Evolutionary conservation across 441 rosid species (phyloP).

Genomic region (Erodium chrysanthum): DNA sequence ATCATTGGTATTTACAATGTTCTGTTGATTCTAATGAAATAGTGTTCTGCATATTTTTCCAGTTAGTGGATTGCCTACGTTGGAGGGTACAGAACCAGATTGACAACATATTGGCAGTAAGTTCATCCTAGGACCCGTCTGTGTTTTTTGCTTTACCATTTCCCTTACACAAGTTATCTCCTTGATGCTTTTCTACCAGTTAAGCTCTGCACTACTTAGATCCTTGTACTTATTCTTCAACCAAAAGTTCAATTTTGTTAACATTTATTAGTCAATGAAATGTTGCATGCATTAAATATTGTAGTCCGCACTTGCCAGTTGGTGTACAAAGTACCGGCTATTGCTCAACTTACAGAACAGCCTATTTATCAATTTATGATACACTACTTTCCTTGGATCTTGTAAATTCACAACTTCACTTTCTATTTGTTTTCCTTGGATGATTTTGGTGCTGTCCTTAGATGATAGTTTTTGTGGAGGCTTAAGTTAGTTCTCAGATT

Average conservation of each 20-base stretch:
- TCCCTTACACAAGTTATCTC: background rate
- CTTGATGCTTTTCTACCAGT: background rate
- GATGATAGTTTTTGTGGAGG: too few species aligned
- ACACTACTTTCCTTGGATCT: too few species aligned
- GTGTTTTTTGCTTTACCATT: slow-evolving; percentile 1
- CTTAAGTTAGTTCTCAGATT: too few species aligned
- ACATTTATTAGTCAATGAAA: background rate
- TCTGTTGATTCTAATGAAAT: slow-evolving; percentile 10
- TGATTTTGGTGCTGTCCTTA: too few species aligned
- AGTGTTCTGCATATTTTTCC: too few species aligned
- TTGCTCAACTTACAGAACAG: too few species aligned
- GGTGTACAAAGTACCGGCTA: background rate
- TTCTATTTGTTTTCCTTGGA: too few species aligned
- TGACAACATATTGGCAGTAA: slow-evolving; percentile 61
- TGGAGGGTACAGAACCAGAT: slow-evolving; percentile 86
- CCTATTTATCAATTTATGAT: too few species aligned
- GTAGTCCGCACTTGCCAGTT: background rate
- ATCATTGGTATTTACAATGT: background rate
- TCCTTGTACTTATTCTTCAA: background rate
- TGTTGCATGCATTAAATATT: background rate
- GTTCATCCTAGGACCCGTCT: slow-evolving; percentile 22
- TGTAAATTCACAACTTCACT: too few species aligned
- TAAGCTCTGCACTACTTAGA: background rate
- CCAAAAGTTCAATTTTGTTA: background rate
- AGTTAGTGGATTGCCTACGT: slow-evolving; percentile 46